Conservation (phyloP, 2,329 filamentous ascomycete genomes). For the Escovopsis sp. region DNA sequence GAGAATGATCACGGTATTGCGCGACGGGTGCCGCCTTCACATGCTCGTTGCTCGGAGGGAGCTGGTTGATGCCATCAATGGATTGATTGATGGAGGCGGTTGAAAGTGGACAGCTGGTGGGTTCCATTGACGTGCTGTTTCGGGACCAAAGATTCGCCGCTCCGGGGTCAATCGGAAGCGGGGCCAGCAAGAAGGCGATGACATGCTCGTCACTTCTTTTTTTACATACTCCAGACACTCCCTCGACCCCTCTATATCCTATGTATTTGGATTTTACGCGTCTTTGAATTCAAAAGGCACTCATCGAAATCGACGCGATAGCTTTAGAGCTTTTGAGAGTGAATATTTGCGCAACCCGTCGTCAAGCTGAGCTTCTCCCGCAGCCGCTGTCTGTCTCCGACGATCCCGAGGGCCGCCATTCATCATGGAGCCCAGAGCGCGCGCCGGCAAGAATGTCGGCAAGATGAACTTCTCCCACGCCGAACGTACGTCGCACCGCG, state of each 20-base stretch:
- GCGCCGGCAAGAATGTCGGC: conserved; percentile 65
- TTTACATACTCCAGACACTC: background rate
- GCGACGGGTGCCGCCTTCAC: no score
- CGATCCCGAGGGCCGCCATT: background rate
- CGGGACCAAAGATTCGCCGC: conserved; percentile 25
- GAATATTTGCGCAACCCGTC: background rate
- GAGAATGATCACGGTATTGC: no score
- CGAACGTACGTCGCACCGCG: conserved; percentile 41
- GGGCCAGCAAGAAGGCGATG: conserved; percentile 2
- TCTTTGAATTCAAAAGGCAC: no score
- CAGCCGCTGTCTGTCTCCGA: background rate
- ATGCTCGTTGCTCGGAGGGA: no score
- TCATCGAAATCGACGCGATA: background rate
- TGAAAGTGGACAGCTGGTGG: conserved; percentile 6
- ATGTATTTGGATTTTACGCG: no score
- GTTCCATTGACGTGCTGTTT: conserved; percentile 2
- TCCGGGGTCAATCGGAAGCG: background rate
- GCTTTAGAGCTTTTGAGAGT: background rate
- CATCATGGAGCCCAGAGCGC: conserved; percentile 61
- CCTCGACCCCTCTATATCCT: no score
- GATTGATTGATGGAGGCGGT: background rate
- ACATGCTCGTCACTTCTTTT: background rate
- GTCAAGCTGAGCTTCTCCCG: background rate
- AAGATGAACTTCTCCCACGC: conserved; percentile 65
- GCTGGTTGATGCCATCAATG: no score